Evolutionary conservation across 352 stramenopile genomes (phyloP), one percentile per base, ranked within the genome.

Genomic region (Aphanomyces stellatus): DNA sequence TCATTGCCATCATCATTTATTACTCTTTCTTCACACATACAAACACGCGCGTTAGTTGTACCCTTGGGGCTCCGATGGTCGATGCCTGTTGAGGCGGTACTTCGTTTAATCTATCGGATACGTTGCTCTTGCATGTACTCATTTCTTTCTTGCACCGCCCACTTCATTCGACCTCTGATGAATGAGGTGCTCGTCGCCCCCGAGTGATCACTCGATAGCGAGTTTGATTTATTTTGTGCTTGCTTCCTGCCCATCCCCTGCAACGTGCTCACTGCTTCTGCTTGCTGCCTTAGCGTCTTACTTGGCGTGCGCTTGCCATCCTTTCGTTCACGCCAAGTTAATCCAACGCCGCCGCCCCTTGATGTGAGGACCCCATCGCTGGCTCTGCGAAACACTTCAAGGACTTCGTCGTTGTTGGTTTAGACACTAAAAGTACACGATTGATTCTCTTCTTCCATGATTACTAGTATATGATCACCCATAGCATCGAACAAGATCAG

Each of bases 401-500:
- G 37, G n/a, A 46, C 37, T 19, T 1, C 37, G 37, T 19, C n/a
- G 37, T 2, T 19, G n/a, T 19, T 46, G 37, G 13, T 19, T 46
- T 0, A 46, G 11, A 0, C 11, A 46, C 37, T 46, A 11, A 19
- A 46, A 19, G n/a, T 11, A 46, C 11, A 2, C 37, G 37, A 46
- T n/a, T 46, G 37, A 46, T n/a, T 46, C 0, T 46, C n/a, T 11
- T 46, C 13, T 46, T 19, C n/a, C 37, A 46, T n/a, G 37, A 11
- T 46, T 19, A 46, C n/a, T 46, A 46, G 37, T n/a, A 46, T n/a
- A 46, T 11, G 37, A 46, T 59, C 82, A 93, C 3, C 86, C 86
- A 66, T 94, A 94, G 74, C 95, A 99, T 37, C 92, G 82, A 76
- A 99, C 98, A 3, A 75, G 74, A 7, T 88, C 81, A 2, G 82